These are phyloP conservation scores for Coemansia umbellata DNA, from an alignment of 192 early-diverging fungal genomes.

Conservation along the genomic window DNA sequence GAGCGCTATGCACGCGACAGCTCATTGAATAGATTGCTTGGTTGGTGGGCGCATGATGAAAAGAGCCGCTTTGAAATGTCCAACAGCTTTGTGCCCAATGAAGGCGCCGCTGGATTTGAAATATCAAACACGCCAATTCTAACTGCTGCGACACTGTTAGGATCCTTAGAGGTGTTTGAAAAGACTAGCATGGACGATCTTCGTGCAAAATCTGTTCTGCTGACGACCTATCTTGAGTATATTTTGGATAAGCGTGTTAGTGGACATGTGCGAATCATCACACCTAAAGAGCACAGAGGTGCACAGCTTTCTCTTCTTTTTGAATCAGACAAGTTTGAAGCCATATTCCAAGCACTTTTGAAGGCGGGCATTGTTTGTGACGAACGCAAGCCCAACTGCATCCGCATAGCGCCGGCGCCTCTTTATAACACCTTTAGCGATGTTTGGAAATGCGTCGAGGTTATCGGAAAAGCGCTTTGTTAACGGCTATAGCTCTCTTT, in stretches of 20 bases:
- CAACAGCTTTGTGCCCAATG: slow-evolving; percentile 73
- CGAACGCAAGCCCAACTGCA: slow-evolving; percentile 86
- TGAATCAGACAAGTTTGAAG: slow-evolving; percentile 35
- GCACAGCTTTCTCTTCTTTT: slow-evolving; percentile 81
- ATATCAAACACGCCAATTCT: slow-evolving; percentile 87
- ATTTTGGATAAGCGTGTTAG: slow-evolving; percentile 54
- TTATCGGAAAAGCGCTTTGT: slow-evolving; percentile 40
- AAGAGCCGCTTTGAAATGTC: slow-evolving; percentile 84
- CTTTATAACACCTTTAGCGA: slow-evolving; percentile 88
- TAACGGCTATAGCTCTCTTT: no score
- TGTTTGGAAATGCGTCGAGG: slow-evolving; percentile 62
- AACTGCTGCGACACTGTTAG: slow-evolving; percentile 66
- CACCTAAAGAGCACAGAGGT: slow-evolving; percentile 72
- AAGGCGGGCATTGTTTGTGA: slow-evolving; percentile 74
- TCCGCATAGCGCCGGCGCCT: slow-evolving; percentile 85
- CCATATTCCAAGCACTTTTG: slow-evolving; percentile 61
- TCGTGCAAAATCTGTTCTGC: slow-evolving; percentile 66
- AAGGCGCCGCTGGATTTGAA: slow-evolving; percentile 80
- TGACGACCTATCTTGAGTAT: slow-evolving; percentile 84
- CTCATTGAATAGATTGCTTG: slow-evolving; percentile 63
- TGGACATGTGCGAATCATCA: slow-evolving; percentile 63
- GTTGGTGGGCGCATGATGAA: slow-evolving; percentile 94
- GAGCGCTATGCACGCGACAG: slow-evolving; percentile 65
- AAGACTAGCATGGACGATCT: slow-evolving; percentile 66
- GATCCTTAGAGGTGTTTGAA: slow-evolving; percentile 75